Conservation (phyloP, 257 asterid genomes). For the Scutellaria galericulata region DNA sequence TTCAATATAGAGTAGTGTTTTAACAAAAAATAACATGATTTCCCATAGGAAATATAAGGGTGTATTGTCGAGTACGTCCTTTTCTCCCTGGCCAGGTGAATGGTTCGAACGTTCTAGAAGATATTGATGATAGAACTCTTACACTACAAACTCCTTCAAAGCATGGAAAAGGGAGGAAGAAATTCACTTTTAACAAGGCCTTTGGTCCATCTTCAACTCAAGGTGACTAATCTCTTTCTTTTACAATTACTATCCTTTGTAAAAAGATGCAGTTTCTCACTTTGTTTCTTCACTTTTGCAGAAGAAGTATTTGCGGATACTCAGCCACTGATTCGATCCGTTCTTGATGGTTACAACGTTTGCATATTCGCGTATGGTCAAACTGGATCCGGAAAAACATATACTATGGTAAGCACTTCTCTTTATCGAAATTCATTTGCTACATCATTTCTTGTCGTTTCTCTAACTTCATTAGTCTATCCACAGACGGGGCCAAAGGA, state of each 20-base stretch:
- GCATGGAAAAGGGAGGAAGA: slow-evolving; percentile 53
- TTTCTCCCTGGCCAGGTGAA: slow-evolving; percentile 45
- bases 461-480: neutral
- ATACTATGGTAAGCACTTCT: slow-evolving; percentile 44
- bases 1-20: too few relatives aligned
- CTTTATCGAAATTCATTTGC: neutral
- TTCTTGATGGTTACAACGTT: slow-evolving; percentile 59
- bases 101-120: slow-evolving; percentile 51
- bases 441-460: neutral
- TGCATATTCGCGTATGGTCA: slow-evolving; percentile 65
- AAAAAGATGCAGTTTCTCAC: too few relatives aligned
- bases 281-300: slow-evolving; percentile 33
- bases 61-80: slow-evolving; percentile 54
- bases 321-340: slow-evolving; percentile 57
- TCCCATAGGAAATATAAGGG: slow-evolving; percentile 53
- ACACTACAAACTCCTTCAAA: slow-evolving; percentile 44
- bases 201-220: slow-evolving; percentile 58
- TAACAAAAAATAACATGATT: too few relatives aligned
- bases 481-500: slow-evolving; percentile 58
- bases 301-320: slow-evolving; percentile 56
- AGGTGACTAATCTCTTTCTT: slow-evolving; percentile 41
- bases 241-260: neutral
- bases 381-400: slow-evolving; percentile 55
- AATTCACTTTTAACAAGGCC: slow-evolving; percentile 61
- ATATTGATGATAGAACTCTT: slow-evolving; percentile 54